Base-by-base conservation (phyloP, 1,284 basidiomycete species). In the Albatrellus sp. region DNA sequence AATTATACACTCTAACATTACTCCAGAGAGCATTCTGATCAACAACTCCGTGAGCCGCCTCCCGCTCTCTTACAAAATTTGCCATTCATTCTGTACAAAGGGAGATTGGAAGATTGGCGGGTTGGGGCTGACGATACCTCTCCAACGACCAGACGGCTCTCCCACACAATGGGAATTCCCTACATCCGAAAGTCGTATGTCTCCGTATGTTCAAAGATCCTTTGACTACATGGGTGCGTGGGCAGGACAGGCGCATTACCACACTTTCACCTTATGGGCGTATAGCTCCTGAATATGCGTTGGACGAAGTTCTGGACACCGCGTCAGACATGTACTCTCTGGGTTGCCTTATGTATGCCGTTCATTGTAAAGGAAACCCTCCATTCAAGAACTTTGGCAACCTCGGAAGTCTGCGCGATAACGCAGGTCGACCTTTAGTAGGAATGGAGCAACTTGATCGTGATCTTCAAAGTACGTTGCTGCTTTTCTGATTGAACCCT, bases 101-200 rank as follows among this genome's bases (percentile, higher is more conserved):
- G 94, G 96, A 32, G 94, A 99, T 62, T 99, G 94, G 94, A 99
- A 98, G 66, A 73, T 99, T 40, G 83, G 86, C 12, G 93, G 92
- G 0, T 74, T 98, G 37, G 89, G 87, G 5, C 69, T 93, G 43
- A 90, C 90, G 0, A 91, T 93, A 13, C 75, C 88, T 1, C 67
- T 98, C 2, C 65, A 76, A 31, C 68, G 72, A 29, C 64, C 81
- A 1, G 80, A 87, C 50, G 91, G 90, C 1, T 69, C 74, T 4
- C 69, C 81, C 0, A 80, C 89, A 1, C 77, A 78, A 24, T 96
- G 90, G 80, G 80, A 87, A 49, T 94, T 89, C 56, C 92, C 92
- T 0, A 84, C 89, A 28, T 86, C 83, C 50, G 92, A 98, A 61
- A 78, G 78, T 13, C 72, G 82, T 39, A 64, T 90, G 19, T 88